Percentiles rank a stretch among this genome's conserved stretches.
Conservation (phyloP, 169 alveolate species). For the Plasmodium chabaudi region DNA sequence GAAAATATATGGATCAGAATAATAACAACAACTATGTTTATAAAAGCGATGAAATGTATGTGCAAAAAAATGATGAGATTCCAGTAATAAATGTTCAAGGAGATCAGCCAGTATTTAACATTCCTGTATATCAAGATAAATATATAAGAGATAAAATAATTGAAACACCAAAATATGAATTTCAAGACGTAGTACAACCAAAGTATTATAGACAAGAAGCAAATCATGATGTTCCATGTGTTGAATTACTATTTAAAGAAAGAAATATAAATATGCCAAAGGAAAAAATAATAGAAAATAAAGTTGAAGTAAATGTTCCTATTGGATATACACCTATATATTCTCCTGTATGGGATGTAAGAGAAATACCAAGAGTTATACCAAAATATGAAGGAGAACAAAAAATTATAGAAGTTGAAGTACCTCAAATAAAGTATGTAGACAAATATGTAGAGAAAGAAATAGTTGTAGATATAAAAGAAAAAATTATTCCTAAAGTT, state of each 20-base stretch:
- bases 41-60: slow-evolving; percentile 16
- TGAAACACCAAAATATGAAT: slow-evolving; percentile 86
- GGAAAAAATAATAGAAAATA: slow-evolving; percentile 82
- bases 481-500: slow-evolving; percentile 88
- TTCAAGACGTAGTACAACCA: slow-evolving; percentile 87
- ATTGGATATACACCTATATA: slow-evolving; percentile 89
- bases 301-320: slow-evolving; percentile 86
- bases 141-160: slow-evolving; percentile 87
- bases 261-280: slow-evolving; percentile 81
- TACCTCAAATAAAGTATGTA: slow-evolving; percentile 88
- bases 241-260: slow-evolving; percentile 85
- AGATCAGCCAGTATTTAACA: slow-evolving; percentile 89
- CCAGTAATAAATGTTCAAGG: slow-evolving; percentile 86
- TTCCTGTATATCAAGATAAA: slow-evolving; percentile 89
- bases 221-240: slow-evolving; percentile 88
- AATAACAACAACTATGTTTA: slow-evolving; percentile 14
- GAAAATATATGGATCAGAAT: not conserved
- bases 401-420: slow-evolving; percentile 86
- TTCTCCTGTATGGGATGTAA: slow-evolving; percentile 89
- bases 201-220: slow-evolving; percentile 87
- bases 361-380: slow-evolving; percentile 89
- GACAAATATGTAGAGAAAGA: slow-evolving; percentile 89
- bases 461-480: slow-evolving; percentile 89
- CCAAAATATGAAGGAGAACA: slow-evolving; percentile 91
- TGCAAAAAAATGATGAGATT: slow-evolving; percentile 80